Evolutionary conservation across 495 filamentous ascomycete genomes (phyloP).

Genomic region (Aspergillus sclerotioniger): DNA sequence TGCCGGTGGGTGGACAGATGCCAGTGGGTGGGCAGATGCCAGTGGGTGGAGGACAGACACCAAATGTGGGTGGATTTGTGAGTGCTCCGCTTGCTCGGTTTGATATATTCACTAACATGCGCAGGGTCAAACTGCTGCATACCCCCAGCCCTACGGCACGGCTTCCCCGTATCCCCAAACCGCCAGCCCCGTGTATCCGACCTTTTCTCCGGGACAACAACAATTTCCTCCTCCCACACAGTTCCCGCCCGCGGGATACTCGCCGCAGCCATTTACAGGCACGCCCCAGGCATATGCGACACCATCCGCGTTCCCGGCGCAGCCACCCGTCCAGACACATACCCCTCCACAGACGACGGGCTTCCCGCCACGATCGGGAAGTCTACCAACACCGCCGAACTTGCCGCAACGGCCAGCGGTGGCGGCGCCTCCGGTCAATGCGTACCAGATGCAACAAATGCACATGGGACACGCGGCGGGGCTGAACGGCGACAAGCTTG

Average conservation of each 20-base stretch:
- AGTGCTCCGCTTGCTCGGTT: slow-evolving; percentile 35
- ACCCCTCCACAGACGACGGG: slow-evolving; percentile 37
- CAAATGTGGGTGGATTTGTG: slow-evolving; percentile 55
- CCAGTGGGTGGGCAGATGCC: slow-evolving; percentile 63
- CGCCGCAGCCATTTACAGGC: slow-evolving; percentile 43
- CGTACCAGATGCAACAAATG: slow-evolving; percentile 61
- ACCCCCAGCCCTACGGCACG: slow-evolving; percentile 39
- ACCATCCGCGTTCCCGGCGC: slow-evolving; percentile 34
- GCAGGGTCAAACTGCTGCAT: slow-evolving; percentile 24
- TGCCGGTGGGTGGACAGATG: too few relatives aligned
- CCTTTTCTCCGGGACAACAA: slow-evolving; percentile 35
- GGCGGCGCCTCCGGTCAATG: slow-evolving; percentile 53
- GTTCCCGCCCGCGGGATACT: slow-evolving; percentile 39
- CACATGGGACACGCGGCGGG: slow-evolving; percentile 55
- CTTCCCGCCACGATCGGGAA: slow-evolving; percentile 47
- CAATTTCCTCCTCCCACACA: slow-evolving; percentile 32
- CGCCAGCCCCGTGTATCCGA: slow-evolving; percentile 42
- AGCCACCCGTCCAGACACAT: slow-evolving; percentile 39
- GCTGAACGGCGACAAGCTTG: slow-evolving; percentile 32
- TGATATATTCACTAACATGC: slow-evolving; percentile 4
- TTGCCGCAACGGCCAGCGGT: slow-evolving; percentile 65
- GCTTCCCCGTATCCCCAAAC: slow-evolving; percentile 41
- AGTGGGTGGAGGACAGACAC: slow-evolving; percentile 50
- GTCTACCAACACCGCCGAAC: slow-evolving; percentile 54
- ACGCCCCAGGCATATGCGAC: slow-evolving; percentile 26